Base-by-base conservation (phyloP, 306 rosid species). In the Mimosa pudica region DNA sequence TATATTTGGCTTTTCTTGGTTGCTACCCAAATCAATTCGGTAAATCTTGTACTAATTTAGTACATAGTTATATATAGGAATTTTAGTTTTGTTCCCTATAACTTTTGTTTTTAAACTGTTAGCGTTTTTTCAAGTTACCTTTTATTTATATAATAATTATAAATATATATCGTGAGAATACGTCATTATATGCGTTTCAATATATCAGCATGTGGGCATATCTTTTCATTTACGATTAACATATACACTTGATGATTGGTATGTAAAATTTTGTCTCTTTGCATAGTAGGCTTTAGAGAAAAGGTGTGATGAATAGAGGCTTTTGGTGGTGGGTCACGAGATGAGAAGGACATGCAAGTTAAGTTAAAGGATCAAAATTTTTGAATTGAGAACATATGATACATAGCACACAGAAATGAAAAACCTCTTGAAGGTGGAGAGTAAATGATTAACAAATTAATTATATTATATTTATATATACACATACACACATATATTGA, bases 241-340 rank as follows among this genome's bases (percentile, higher is more conserved):
- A 38, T 38, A 38, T 38, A 38, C 42, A 38, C 42, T 38, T 38
- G 42, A 38, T 38, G 42, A 38, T 38, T 38, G 42, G 42, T 5
- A 38, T 38, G 42, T 38, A 38, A 5, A 38, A 38, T 48, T 8
- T 55, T 24, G 65, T 60, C 65, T 60, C 13, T 60, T 60, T 60
- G 13, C 8, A 8, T 2, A 57, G 18, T 2, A 17, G 18, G 30
- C 18, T 57, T 57, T 17, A 54, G 54, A 49, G 10, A n/a, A 57
- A 18, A 20, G 24, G 13, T 8, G 64, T n/a, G 42, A 48, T 78
- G 65, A 55, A 4, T 8, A 42, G 18, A 57, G 75, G 80, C 87
- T 86, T 85, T 84, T 83, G 88, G 84, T 88, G 93, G 90, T 89
- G 90, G 88, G 92, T 89, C 89, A 85, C 6, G 68, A 30, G 24